Evolutionary conservation across 441 rosid species (phyloP), one percentile per base, ranked within the genome.

Genomic region (Mallotus japonicus): DNA sequence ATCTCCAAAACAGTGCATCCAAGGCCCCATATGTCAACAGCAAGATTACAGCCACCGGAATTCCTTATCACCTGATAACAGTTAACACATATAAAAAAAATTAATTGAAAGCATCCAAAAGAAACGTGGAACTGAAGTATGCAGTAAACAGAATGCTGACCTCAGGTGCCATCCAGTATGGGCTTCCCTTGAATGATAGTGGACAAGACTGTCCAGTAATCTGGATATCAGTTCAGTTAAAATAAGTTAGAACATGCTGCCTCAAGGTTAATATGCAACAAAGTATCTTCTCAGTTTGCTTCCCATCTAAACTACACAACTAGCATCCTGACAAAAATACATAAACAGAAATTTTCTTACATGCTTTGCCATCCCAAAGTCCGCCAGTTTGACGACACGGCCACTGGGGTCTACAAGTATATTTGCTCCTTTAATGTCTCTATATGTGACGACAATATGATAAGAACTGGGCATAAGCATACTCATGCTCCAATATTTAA

Each of bases 131-230:
- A 55, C 50, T 51, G 51, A 34, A 67, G 32, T 17, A 57, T 24
- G 50, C 40, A 24, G 8, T 32, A 15, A 24, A 44, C 65, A 80
- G 42, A 64, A 76, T 49, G 69, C 83, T 57, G 61, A 92, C 99
- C 99, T 95, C 99, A 65, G 99, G 99, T 76, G 99, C 99, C 98
- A 95, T 92, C 99, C 99, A 95, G 80, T 93, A 90, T 17, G 99
- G 99, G 82, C 99, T 95, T 78, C 99, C 99, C 83, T 89, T 93
- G 85, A 95, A 84, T 56, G 99, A 95, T 42, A 95, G 80, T 11
- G 97, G 97, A 74, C 98, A 92, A 9, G 97, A 93, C 74, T 91
- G 96, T 49, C 97, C 98, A 55, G 92, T 87, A 28, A 95, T 93
- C 99, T 95, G 92, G 78, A 85, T 66, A 79, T 73, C 28, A 53